Conservation (phyloP, 106 monocot species). For the Dactylorhiza incarnata region DNA sequence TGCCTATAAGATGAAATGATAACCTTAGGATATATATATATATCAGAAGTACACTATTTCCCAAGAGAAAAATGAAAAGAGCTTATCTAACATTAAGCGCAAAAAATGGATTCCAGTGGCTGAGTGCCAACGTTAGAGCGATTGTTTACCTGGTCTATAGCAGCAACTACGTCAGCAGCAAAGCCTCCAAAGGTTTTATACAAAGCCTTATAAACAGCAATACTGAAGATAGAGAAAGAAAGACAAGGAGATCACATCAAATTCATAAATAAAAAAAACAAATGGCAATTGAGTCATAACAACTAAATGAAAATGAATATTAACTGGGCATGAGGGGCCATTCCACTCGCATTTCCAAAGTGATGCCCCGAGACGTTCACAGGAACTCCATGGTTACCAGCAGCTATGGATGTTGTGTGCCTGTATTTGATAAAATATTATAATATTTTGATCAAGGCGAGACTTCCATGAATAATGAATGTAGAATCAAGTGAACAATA, state of each 20-base stretch:
- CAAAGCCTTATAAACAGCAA: constrained; percentile 95
- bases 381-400: constrained; percentile 89
- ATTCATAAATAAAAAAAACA: not conserved
- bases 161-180: constrained; percentile 98
- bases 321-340: constrained; percentile 99
- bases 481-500: not conserved
- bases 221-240: constrained; percentile 34
- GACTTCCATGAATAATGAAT: not conserved
- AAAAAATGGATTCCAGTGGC: not conserved
- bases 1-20: not conserved
- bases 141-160: constrained; percentile 80
- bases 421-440: constrained; percentile 20
- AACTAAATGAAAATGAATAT: constrained; percentile 8
- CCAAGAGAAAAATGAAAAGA: not conserved
- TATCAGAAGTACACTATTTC: not conserved
- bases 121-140: not conserved
- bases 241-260: not conserved
- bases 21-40: not conserved
- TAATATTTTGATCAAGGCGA: not conserved
- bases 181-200: constrained; percentile 97
- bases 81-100: not conserved
- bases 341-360: constrained; percentile 97
- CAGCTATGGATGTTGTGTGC: constrained; percentile 93
- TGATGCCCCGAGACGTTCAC: constrained; percentile 81
- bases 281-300: not conserved